Percentiles rank a stretch among this genome's conserved stretches.
Conservation (phyloP, 257 asterid genomes). For the Jacaranda mimosifolia region DNA sequence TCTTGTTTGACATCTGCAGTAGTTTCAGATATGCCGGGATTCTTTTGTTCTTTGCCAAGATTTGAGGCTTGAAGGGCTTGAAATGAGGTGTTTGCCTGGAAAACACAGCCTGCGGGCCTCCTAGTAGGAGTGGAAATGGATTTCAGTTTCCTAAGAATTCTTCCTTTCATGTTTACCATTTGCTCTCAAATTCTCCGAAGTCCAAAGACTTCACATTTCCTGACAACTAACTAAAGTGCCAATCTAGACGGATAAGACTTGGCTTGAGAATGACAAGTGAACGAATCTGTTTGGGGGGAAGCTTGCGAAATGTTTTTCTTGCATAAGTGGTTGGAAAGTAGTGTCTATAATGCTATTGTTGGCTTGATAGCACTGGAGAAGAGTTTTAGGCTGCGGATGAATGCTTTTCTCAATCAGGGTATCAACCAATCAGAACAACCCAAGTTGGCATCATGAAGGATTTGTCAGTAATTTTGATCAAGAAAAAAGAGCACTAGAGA, state of each 20-base stretch:
- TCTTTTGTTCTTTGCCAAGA: slow-evolving; percentile 31
- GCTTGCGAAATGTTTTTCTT: slow-evolving; percentile 7
- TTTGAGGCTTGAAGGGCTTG: slow-evolving; percentile 38
- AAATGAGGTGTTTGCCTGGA: slow-evolving; percentile 34
- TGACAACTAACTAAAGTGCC: slow-evolving; percentile 21
- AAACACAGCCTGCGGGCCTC: slow-evolving; percentile 37
- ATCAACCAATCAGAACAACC: slow-evolving; percentile 26
- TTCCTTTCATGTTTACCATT: slow-evolving; percentile 56
- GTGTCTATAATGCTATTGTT: slow-evolving; percentile 29
- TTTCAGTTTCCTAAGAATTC: slow-evolving; percentile 57
- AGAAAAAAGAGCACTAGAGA: background rate
- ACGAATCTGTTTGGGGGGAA: slow-evolving; percentile 30
- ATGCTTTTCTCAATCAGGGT: background rate
- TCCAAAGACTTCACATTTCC: background rate
- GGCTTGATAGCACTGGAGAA: background rate
- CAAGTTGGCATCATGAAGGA: slow-evolving; percentile 25
- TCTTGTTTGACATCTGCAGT: slow-evolving; percentile 31
- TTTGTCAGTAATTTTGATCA: slow-evolving; percentile 11
- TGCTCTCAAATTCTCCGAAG: background rate
- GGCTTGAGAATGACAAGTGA: slow-evolving; percentile 35
- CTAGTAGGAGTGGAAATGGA: slow-evolving; percentile 47
- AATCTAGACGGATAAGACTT: slow-evolving; percentile 21
- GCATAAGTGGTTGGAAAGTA: slow-evolving; percentile 44
- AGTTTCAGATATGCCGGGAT: slow-evolving; percentile 4
- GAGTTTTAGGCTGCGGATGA: slow-evolving; percentile 23